Evolutionary conservation across 1,284 basidiomycete species (phyloP), one percentile per base, ranked within the genome.

Genomic region (Neonothopanus nambi): DNA sequence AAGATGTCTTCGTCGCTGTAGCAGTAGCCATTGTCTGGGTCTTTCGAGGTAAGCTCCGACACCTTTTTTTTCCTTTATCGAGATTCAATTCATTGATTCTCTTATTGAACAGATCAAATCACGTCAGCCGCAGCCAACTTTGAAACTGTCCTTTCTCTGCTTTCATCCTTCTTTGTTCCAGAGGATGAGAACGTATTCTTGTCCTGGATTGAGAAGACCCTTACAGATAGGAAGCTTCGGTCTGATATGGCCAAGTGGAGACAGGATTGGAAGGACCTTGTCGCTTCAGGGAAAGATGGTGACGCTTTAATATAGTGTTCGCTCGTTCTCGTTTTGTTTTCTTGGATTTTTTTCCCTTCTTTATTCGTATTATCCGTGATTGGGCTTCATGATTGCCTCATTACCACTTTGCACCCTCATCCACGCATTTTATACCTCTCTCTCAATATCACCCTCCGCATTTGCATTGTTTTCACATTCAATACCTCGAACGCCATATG

Each of bases 141-240:
- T 67, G 95, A 98, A 71, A 93, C 89, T 3, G 85, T 96, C 35
- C 74, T 97, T 8, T 93, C 91, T 11, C 74, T 95, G 21, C 73
- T 98, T 3, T 95, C 92, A 1, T 94, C 91, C 7, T 95, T 93
- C 72, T 98, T 95, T 65, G 84, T 96, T 5, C 89, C 91, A 1
- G 89, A 95, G 67, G 85, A 93, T 65, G 94, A 97, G 59, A 84
- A 97, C 63, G 74, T 75, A 1, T 75, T 95, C 37, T 70, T 97
- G 61, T 68, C 74, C 1, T 98, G 93, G 93, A 84, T 96, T 50
- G 80, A 84, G 60, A 84, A 81, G 57, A 78, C 87, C 57, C 75
- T 95, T 11, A 78, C 75, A 17, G 82, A 91, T 70, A 81, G 80
- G 67, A 89, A 85, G 59, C 69, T 95, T 41, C 76, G 86, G 47